Evolutionary conservation across 164 flowering plant genomes (phyloP), one percentile per base, ranked within the genome.

Genomic region (Umbilicus rupestris): DNA sequence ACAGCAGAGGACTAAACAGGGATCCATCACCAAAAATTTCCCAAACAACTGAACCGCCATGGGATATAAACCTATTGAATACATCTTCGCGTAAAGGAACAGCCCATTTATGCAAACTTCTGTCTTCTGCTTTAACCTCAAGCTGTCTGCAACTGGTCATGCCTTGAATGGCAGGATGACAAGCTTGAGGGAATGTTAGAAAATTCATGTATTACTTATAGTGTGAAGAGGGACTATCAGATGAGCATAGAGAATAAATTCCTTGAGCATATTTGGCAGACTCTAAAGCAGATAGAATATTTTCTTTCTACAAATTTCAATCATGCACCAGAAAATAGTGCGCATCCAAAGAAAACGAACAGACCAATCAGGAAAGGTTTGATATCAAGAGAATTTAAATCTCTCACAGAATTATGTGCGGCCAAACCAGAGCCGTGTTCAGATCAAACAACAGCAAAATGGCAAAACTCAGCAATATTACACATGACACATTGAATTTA

Each of bases 1-100:
- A 93, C 78, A 89, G 67, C 62, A 86, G 64, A 0, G 97, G 96
- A 70, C 97, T 90, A 74, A 90, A 93, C 58, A 90, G 44, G 5
- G 94, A 88, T 3, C 96, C 90, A 11, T 78, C 84, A 1, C 88
- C 84, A 63, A 88, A 87, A 55, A 82, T 81, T 74, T 75, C 83
- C 3, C 70, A 68, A 26, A 75, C 73, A 6, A 66, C 24, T 55
- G 81, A 68, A 63, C 41, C 76, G 0, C 81, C 85, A 44, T 74
- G 76, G 39, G 80, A 64, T 26, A 81, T 47, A 60, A 88, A 77
- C 16, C 74, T 72, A 24, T 62, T 74, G 69, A 87, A 86, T 52
- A 74, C 83, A 2, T 92, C 88, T 74, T 92, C 95, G 29, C 75
- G 76, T 55, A 92, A 66, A 2, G 91, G 66, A 16, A 85, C 70